Evolutionary conservation across 1,284 basidiomycete genomes (phyloP).

Genomic region (Apiotrichum laibachii): DNA sequence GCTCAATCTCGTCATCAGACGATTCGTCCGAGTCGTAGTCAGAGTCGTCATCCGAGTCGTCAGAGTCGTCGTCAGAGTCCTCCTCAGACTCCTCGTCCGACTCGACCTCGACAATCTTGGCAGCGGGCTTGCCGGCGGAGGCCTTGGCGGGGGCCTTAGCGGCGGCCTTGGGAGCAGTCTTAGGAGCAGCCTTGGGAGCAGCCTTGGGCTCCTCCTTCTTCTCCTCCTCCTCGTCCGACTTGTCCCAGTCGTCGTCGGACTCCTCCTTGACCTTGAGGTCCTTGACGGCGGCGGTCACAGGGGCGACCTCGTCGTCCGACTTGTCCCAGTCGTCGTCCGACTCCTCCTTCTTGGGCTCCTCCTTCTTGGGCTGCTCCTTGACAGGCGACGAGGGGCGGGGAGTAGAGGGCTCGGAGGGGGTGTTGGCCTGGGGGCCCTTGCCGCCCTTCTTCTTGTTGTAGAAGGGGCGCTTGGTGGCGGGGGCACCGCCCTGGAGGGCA

Average conservation of each 20-base stretch:
- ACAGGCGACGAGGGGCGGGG: constrained; percentile 39
- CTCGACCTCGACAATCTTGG: constrained; percentile 16
- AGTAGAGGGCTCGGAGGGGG: constrained; percentile 32
- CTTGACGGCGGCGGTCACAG: constrained; percentile 34
- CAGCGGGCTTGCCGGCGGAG: constrained; percentile 13
- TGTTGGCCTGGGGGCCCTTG: constrained; percentile 24
- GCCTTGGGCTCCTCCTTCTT: constrained; percentile 22
- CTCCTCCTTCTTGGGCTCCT: constrained; percentile 30
- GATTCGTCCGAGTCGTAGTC: constrained; percentile 54
- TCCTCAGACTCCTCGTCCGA: constrained; percentile 37
- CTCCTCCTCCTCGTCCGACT: constrained; percentile 55
- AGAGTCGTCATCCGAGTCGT: constrained; percentile 51
- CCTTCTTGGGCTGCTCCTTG: constrained; percentile 7
- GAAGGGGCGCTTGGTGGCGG: constrained; percentile 54
- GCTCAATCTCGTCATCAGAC: constrained; percentile 64
- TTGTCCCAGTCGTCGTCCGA: constrained; percentile 72
- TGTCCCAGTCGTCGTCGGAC: constrained; percentile 70
- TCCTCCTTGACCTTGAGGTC: constrained; percentile 41
- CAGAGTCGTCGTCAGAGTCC: constrained; percentile 46
- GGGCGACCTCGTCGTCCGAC: constrained; percentile 50
- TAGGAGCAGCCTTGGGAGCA: constrained; percentile 14
- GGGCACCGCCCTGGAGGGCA: constrained; percentile 62
- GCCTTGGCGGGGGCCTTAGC: constrained; percentile 1
- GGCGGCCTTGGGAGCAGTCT: constrained; percentile 13
- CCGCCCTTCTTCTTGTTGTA: constrained; percentile 76